Base-by-base conservation (phyloP, 2,329 filamentous ascomycete species). In the Elsinoe necatrix region DNA sequence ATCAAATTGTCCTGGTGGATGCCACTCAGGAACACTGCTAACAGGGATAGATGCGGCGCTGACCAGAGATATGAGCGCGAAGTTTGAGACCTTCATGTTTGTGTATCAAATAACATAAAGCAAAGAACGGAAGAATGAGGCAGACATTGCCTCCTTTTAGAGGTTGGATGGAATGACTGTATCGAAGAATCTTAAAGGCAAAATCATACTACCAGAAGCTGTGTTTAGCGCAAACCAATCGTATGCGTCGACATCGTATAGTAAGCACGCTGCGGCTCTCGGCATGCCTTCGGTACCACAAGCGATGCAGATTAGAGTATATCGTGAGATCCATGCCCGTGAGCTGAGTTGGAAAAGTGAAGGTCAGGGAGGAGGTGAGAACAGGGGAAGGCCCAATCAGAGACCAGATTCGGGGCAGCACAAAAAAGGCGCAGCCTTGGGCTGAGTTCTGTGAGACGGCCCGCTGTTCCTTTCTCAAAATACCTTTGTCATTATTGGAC, bases 1-100 rank as follows among this genome's bases (percentile, higher is more conserved):
- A 9, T 52, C 48, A 37, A 23, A 37, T 21, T 29, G 48, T 52
- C 48, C 48, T 16, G 48, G 48, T 34, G 48, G 48, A 52, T 52
- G 48, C 48, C 48, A 52, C 25, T 35, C 48, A 37, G 43, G 20
- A 2, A 20, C 20, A n/a, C 20, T 25, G 20, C 25, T 23, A 25
- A 12, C 21, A 23, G 41, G 23, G 9, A 45, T 45, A n/a, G 21
- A 18, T 25, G 14, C 6, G 20, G 41, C 41, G 20, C 41, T 14
- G 23, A 20, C 21, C 20, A 25, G 12, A 20, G 41, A 9, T 25
- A 45, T 7, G 20, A 45, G 18, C 4, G 11, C 41, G 12, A 27
- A 25, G 18, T 4, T 21, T 4, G 4, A 45, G 41, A 45, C 7
- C 41, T 23, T 45, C 41, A 45, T 45, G 41, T 23, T 45, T 45